phyloP scores from a whole-genome alignment of 2,329 filamentous ascomycete genomes.

The Colletotrichum tamarilloi region DNA sequence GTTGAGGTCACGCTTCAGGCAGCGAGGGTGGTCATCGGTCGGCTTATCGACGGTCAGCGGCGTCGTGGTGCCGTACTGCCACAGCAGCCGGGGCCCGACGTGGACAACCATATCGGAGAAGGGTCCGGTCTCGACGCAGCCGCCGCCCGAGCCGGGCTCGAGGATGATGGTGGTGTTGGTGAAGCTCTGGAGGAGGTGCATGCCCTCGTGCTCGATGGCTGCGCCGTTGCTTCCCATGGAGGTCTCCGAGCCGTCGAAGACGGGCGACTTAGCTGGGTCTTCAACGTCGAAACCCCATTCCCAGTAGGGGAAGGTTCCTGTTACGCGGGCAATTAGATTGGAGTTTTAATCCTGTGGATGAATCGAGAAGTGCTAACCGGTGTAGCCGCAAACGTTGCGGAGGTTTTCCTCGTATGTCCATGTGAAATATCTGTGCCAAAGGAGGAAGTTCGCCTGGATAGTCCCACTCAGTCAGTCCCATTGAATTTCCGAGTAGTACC shows the following conservation, averaged over 20 bases:
- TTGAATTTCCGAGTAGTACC: background rate
- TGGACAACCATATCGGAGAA: slow-evolving; percentile 53
- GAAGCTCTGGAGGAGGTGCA: slow-evolving; percentile 24
- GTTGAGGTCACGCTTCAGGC: slow-evolving; percentile 51
- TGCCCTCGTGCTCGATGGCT: slow-evolving; percentile 40
- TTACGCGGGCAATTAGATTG: background rate
- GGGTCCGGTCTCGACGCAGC: slow-evolving; percentile 48
- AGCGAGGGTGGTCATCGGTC: slow-evolving; percentile 52
- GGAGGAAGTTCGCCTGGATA: slow-evolving; percentile 19
- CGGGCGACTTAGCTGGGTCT: slow-evolving; percentile 44
- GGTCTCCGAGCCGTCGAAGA: slow-evolving; percentile 52
- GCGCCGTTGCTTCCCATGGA: slow-evolving; percentile 51
- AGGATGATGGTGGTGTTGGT: slow-evolving; percentile 40
- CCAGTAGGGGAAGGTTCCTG: slow-evolving; percentile 32
- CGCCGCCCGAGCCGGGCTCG: slow-evolving; percentile 63
- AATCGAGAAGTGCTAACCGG: slow-evolving; percentile 29
- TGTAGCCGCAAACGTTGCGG: slow-evolving; percentile 29
- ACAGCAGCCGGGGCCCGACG: slow-evolving; percentile 45
- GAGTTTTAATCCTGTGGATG: background rate
- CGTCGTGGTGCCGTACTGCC: slow-evolving; percentile 28
- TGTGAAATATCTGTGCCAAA: slow-evolving; percentile 31
- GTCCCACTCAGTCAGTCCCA: background rate
- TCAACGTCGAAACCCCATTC: slow-evolving; percentile 37
- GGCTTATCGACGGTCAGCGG: slow-evolving; percentile 37
- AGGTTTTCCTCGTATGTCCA: slow-evolving; percentile 25